phyloP scores from a whole-genome alignment of 2,329 filamentous ascomycete genomes.

The Aureobasidium sp. region DNA sequence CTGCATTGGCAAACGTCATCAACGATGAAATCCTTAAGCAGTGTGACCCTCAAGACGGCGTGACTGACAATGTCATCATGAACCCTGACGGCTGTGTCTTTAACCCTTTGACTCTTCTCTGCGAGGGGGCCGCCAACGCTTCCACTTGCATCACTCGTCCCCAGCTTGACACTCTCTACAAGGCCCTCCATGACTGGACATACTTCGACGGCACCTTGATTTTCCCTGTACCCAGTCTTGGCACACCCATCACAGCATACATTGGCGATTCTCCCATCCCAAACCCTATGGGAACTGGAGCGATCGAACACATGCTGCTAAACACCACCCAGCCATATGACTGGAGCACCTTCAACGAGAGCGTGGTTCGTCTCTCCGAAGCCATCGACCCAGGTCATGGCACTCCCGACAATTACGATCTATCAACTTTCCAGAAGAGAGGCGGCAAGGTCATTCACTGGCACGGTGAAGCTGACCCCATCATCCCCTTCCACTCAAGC shows the following conservation, averaged over 20 bases:
- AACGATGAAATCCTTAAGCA: conserved; percentile 41
- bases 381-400: conserved; percentile 32
- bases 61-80: conserved; percentile 42
- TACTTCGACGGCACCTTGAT: conserved; percentile 36
- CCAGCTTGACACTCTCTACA: conserved; percentile 38
- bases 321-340: conserved; percentile 32
- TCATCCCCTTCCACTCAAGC: conserved; percentile 41
- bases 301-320: conserved; percentile 12
- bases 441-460: conserved; percentile 41
- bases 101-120: conserved; percentile 34
- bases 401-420: conserved; percentile 30
- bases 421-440: conserved; percentile 31
- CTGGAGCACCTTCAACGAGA: conserved; percentile 37
- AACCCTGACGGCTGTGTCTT: conserved; percentile 38
- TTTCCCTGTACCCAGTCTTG: conserved; percentile 39
- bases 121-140: conserved; percentile 29
- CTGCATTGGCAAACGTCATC: conserved; percentile 38
- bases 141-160: conserved; percentile 39
- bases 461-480: conserved; percentile 36
- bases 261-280: background rate
- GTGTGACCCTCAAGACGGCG: conserved; percentile 45
- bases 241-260: conserved; percentile 36
- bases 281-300: background rate
- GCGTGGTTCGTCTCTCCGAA: conserved; percentile 33
- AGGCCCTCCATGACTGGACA: conserved; percentile 37